Evolutionary conservation across 176 grass and related monocot genomes (phyloP).

Genomic region (Eragrostis nindensis): DNA sequence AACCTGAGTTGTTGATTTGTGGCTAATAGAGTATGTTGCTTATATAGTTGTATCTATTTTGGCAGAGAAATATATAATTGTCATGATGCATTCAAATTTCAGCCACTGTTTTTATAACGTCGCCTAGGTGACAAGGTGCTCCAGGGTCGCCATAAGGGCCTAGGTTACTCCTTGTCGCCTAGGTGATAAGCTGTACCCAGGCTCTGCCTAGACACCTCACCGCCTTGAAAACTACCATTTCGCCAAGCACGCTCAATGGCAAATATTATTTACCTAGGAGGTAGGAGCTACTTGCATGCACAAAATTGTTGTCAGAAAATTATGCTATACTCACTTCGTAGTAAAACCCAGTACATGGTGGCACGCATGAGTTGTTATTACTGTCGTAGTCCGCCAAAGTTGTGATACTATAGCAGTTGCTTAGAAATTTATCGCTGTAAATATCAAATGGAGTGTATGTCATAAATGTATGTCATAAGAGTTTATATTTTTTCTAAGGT

Average conservation of each 20-base stretch:
- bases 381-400: background rate
- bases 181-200: too few species aligned
- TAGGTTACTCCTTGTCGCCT: too few species aligned
- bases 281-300: background rate
- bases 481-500: background rate
- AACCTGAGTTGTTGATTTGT: background rate
- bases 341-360: background rate
- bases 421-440: background rate
- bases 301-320: background rate
- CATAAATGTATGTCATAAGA: background rate
- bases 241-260: background rate
- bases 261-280: background rate
- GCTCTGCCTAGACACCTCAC: too few species aligned
- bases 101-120: background rate
- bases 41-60: background rate
- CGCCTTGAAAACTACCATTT: too few species aligned
- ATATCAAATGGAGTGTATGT: background rate
- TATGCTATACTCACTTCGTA: background rate
- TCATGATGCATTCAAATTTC: constrained; percentile 7
- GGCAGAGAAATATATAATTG: background rate
- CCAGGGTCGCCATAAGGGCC: too few species aligned
- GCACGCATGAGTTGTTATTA: background rate
- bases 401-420: background rate
- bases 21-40: background rate
- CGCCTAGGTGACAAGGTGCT: too few species aligned